A percentile compares a stretch with the other conserved stretches of the same genome.
These are phyloP conservation scores for Chlamydomonas schloesseri DNA, from an alignment of 139 green algal species.

Conservation along the genomic window DNA sequence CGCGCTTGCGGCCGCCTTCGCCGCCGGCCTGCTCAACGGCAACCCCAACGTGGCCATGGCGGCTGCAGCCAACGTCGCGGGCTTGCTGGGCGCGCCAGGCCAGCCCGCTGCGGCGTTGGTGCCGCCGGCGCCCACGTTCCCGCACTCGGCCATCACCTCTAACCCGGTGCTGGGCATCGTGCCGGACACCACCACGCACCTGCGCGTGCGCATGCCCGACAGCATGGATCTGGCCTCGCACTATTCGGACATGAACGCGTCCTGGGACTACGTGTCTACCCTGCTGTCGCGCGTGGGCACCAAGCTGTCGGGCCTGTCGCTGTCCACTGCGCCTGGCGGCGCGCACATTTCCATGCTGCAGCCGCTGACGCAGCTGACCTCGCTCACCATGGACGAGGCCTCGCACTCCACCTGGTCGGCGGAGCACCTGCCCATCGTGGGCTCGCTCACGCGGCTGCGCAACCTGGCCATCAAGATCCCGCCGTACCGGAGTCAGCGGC, in stretches of 20 bases:
- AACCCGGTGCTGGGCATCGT: not conserved
- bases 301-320: not conserved
- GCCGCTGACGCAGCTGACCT: constrained; percentile 35
- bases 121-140: constrained; percentile 8
- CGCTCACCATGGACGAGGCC: constrained; percentile 42
- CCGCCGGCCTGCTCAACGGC: constrained; percentile 12
- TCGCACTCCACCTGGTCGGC: constrained; percentile 18
- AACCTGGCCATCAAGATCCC: constrained; percentile 42
- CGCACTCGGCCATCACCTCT: not conserved
- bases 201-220: constrained; percentile 38
- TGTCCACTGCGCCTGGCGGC: constrained; percentile 32
- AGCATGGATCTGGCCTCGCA: not conserved
- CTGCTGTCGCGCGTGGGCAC: not conserved
- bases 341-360: constrained; percentile 25
- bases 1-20: constrained; percentile 4
- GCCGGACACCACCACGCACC: not conserved
- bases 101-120: not conserved
- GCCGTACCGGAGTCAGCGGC: constrained; percentile 14
- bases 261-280: constrained; percentile 18
- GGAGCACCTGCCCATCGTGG: constrained; percentile 41
- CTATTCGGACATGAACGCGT: constrained; percentile 3
- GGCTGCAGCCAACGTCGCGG: not conserved
- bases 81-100: not conserved
- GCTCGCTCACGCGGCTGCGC: constrained; percentile 30
- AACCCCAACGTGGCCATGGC: not conserved